Evolutionary conservation across 495 filamentous ascomycete species (phyloP).

Genomic region (Podospora bellae-mahoneyi): DNA sequence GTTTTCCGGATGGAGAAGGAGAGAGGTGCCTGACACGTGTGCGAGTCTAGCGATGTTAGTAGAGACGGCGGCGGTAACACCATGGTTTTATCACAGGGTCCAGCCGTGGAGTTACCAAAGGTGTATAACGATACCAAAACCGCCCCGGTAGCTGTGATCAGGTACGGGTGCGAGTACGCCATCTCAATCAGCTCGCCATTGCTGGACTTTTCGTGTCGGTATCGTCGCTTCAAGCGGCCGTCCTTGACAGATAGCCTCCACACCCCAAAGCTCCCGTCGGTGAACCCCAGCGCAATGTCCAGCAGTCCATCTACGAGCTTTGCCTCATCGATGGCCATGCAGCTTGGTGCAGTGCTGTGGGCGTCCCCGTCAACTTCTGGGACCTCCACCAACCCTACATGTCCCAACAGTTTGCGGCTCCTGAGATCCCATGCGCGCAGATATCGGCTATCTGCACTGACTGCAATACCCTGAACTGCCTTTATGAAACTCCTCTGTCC

Average conservation of each 20-base stretch:
- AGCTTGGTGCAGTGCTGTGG: constrained; percentile 51
- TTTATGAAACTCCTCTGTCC: constrained; percentile 56
- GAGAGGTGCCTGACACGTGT: constrained; percentile 73
- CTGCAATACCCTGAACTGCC: constrained; percentile 68
- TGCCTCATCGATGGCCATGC: constrained; percentile 60
- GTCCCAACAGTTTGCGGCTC: constrained; percentile 54
- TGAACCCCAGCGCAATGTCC: constrained; percentile 68
- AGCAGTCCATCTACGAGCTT: constrained; percentile 36
- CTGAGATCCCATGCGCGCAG: constrained; percentile 76
- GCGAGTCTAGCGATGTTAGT: constrained; percentile 76
- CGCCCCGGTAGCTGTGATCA: constrained; percentile 70
- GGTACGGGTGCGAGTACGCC: constrained; percentile 69
- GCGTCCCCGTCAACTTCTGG: not conserved
- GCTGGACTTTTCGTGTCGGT: constrained; percentile 52
- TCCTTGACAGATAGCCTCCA: constrained; percentile 56
- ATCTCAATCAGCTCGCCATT: constrained; percentile 71
- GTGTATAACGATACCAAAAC: constrained; percentile 73
- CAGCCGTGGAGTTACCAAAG: constrained; percentile 42
- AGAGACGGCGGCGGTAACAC: constrained; percentile 47
- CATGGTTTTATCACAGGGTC: constrained; percentile 1
- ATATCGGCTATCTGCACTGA: constrained; percentile 72
- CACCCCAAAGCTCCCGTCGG: constrained; percentile 68
- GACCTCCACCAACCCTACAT: constrained; percentile 32
- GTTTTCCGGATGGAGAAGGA: constrained; percentile 71
- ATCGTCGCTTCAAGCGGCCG: constrained; percentile 44